phyloP scores from a whole-genome alignment of 2,329 filamentous ascomycete species.

The Tolypocladium cylindrosporum region DNA sequence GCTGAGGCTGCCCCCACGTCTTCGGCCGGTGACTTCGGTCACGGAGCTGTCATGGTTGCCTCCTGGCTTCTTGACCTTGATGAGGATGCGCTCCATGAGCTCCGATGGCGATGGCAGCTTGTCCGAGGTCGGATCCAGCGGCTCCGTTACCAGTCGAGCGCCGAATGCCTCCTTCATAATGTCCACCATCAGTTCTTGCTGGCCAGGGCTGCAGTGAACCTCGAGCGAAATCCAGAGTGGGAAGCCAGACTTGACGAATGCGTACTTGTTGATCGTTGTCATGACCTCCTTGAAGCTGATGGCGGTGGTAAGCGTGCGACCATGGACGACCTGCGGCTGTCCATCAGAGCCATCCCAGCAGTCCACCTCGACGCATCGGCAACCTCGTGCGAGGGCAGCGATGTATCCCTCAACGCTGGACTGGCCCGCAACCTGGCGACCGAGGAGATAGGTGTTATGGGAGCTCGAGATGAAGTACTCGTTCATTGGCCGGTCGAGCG shows the following conservation, averaged over 20 bases:
- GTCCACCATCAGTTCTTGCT: slow-evolving; percentile 80
- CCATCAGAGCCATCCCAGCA: slow-evolving; percentile 93
- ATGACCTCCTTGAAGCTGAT: slow-evolving; percentile 90
- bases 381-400: slow-evolving; percentile 74
- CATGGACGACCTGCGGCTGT: slow-evolving; percentile 83
- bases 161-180: slow-evolving; percentile 83
- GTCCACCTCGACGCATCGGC: slow-evolving; percentile 92
- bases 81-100: slow-evolving; percentile 70
- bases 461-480: slow-evolving; percentile 98
- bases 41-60: slow-evolving; percentile 27
- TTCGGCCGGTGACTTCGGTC: slow-evolving; percentile 31
- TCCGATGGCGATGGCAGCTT: slow-evolving; percentile 78
- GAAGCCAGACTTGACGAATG: slow-evolving; percentile 77
- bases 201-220: slow-evolving; percentile 77
- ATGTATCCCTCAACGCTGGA: slow-evolving; percentile 97
- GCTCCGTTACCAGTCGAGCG: slow-evolving; percentile 65
- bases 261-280: slow-evolving; percentile 87
- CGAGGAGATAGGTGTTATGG: slow-evolving; percentile 94
- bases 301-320: slow-evolving; percentile 76
- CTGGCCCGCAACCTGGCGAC: slow-evolving; percentile 77
- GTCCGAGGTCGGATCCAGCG: slow-evolving; percentile 57
- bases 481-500: slow-evolving; percentile 75
- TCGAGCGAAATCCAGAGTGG: slow-evolving; percentile 93
- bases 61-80: slow-evolving; percentile 83
- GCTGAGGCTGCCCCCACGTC: slow-evolving; percentile 62